Conservation (phyloP, 768 basidiomycete species). For the Kwoniella bestiolae region DNA sequence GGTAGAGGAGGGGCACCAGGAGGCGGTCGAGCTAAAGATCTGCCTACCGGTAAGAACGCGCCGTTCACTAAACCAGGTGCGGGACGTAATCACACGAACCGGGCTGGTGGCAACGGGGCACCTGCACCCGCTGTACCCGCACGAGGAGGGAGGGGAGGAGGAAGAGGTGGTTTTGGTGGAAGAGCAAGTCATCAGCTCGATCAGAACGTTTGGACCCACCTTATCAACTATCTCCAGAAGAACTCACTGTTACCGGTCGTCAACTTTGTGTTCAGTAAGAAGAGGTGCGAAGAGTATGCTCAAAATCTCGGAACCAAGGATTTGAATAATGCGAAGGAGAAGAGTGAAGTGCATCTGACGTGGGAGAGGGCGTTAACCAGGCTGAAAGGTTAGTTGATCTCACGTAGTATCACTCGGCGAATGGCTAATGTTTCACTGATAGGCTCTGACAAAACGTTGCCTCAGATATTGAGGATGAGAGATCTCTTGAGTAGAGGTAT, state of each 20-base stretch:
- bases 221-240: constrained; percentile 82
- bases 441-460: constrained; percentile 90
- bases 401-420: not conserved
- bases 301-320: constrained; percentile 83
- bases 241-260: constrained; percentile 87
- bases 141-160: constrained; percentile 40
- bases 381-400: constrained; percentile 71
- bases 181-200: constrained; percentile 63
- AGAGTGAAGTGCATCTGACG: constrained; percentile 93
- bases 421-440: constrained; percentile 1
- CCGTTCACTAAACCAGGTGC: constrained; percentile 51
- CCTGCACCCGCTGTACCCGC: constrained; percentile 34
- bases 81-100: constrained; percentile 58
- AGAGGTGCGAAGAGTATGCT: constrained; percentile 95
- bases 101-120: constrained; percentile 60
- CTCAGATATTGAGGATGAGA: constrained; percentile 88
- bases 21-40: constrained; percentile 50
- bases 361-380: constrained; percentile 89
- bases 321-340: constrained; percentile 84
- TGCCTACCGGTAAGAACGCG: constrained; percentile 48
- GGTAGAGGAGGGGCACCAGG: constrained; percentile 75
- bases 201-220: constrained; percentile 90
- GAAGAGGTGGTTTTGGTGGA: constrained; percentile 33
- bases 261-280: constrained; percentile 96
- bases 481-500: constrained; percentile 89